Evolutionary conservation across 2,329 filamentous ascomycete species (phyloP), one percentile per base, ranked within the genome.

Genomic region (Aspergillus ochraceoroseus): DNA sequence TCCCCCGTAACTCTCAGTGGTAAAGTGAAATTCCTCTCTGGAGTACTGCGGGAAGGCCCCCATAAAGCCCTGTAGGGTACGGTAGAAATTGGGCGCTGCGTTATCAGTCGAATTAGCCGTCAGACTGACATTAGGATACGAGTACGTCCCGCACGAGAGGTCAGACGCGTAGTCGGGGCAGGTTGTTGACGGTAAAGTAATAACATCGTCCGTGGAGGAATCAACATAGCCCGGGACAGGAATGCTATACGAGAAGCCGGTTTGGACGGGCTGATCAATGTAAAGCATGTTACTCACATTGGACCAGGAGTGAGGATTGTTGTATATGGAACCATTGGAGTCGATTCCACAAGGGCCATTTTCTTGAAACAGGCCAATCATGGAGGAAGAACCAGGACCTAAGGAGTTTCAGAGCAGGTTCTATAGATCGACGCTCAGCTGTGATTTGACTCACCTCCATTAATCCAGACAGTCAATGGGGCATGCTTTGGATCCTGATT

Each of bases 341-440:
- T 51, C 49, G 25, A 52, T 43, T 17, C 49, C 49, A 37, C 58
- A 62, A n/a, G 58, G 58, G 14, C 59, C 59, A 2, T 58, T 28
- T 32, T 62, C 59, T 44, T 62, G 59, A 43, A 62, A 61, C 13
- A 62, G 40, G 2, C 59, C 59, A 32, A 61, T 58, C 58, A 62
- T 61, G 5, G 57, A 61, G 12, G 55, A 59, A 11, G 54, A 59
- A 0, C 59, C 52, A 2, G 52, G 52, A 6, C 52, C 29, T 31
- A 14, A 14, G 17, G n/a, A 6, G 8, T 2, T 12, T 29, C 2
- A 29, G 27, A 29, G 11, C 8, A 29, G 12, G n/a, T n/a, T n/a
- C n/a, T n/a, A n/a, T n/a, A n/a, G n/a, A n/a, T n/a, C n/a, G n/a
- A n/a, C n/a, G n/a, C n/a, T n/a, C n/a, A n/a, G n/a, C n/a, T n/a